Evolutionary conservation across 176 grass and related monocot genomes (phyloP).

Genomic region (Oryza rufipogon): DNA sequence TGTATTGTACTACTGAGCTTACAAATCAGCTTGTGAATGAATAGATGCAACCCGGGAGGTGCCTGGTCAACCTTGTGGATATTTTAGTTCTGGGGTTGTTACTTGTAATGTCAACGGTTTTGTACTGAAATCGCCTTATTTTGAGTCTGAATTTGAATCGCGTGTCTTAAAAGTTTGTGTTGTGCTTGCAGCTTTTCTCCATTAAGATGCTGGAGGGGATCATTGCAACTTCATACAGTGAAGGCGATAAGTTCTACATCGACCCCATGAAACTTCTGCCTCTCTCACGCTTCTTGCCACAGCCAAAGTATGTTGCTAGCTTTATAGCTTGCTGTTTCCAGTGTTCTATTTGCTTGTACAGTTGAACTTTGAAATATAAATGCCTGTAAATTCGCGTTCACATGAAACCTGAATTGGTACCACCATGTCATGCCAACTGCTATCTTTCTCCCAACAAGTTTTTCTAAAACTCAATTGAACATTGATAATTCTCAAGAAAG

Average conservation of each 20-base stretch:
- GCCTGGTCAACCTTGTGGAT: background rate
- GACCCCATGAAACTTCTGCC: conserved; percentile 91
- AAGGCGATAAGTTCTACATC: conserved; percentile 89
- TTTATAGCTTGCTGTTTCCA: background rate
- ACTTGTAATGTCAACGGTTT: background rate
- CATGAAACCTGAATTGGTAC: background rate
- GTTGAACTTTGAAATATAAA: background rate
- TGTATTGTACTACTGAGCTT: background rate
- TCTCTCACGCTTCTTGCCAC: conserved; percentile 80
- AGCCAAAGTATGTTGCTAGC: conserved; percentile 73
- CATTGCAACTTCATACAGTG: conserved; percentile 73
- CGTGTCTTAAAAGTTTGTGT: background rate
- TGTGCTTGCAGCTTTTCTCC: conserved; percentile 66
- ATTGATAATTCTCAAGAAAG: background rate
- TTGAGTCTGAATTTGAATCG: background rate
- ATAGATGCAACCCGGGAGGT: background rate
- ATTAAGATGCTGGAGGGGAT: conserved; percentile 94
- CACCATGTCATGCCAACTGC: background rate
- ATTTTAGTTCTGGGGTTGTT: background rate
- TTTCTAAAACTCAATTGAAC: background rate
- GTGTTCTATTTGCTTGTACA: background rate
- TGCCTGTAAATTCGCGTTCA: background rate
- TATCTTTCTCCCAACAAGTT: background rate
- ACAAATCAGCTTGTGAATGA: background rate
- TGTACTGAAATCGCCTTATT: background rate